These are phyloP conservation scores for Epichloe typhina DNA, from an alignment of 2,329 filamentous ascomycete species.

Conservation along the genomic window DNA sequence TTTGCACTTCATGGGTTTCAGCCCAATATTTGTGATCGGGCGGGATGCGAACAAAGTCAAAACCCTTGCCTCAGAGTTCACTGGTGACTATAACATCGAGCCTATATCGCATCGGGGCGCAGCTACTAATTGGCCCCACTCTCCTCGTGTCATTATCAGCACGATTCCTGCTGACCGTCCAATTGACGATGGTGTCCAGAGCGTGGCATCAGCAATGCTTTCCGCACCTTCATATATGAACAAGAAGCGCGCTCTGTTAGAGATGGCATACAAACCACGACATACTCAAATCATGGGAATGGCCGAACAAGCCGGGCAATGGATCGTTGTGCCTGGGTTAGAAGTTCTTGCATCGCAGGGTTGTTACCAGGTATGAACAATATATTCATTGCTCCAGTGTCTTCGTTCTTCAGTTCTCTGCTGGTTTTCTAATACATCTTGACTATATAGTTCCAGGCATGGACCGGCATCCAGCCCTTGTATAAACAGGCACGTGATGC, in stretches of 20 bases:
- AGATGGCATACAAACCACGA: slow-evolving; percentile 92
- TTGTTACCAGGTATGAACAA: slow-evolving; percentile 61
- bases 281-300: slow-evolving; percentile 77
- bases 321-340: slow-evolving; percentile 73
- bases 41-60: slow-evolving; percentile 58
- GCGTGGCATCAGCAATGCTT: slow-evolving; percentile 46
- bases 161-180: slow-evolving; percentile 84
- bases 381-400: slow-evolving; percentile 6
- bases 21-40: slow-evolving; percentile 76
- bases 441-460: slow-evolving; percentile 53
- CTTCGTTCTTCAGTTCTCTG: too few relatives aligned
- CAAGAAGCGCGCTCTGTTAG: slow-evolving; percentile 53
- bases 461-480: slow-evolving; percentile 68
- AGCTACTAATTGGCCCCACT: slow-evolving; percentile 37
- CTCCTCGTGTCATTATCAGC: slow-evolving; percentile 58
- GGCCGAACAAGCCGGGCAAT: slow-evolving; percentile 57
- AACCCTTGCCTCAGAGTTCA: slow-evolving; percentile 59
- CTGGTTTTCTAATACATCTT: not conserved
- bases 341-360: slow-evolving; percentile 85
- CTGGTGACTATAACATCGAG: slow-evolving; percentile 54
- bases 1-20: slow-evolving; percentile 69
- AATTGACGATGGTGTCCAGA: slow-evolving; percentile 58
- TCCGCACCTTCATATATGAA: slow-evolving; percentile 20
- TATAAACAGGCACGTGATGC: slow-evolving; percentile 55
- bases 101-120: slow-evolving; percentile 40